phyloP scores from a whole-genome alignment of 2,329 filamentous ascomycete species.

The Curvularia sp. region DNA sequence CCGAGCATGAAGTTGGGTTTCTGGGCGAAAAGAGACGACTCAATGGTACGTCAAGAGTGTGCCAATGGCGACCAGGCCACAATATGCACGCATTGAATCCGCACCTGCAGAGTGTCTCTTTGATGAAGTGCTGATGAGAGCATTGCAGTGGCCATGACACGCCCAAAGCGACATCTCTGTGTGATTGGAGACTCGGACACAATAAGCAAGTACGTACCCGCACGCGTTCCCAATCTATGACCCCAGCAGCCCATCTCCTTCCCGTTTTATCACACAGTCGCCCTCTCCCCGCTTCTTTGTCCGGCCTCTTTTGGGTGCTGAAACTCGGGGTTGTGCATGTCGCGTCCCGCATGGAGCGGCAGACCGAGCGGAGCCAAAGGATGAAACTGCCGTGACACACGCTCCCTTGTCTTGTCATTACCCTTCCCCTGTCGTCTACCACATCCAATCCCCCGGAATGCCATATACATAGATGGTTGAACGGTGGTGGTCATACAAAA shows the following conservation, averaged over 20 bases:
- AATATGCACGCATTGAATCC: slow-evolving; percentile 3
- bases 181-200: slow-evolving; percentile 95
- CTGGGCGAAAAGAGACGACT: slow-evolving; percentile 88
- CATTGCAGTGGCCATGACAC: slow-evolving; percentile 86
- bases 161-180: slow-evolving; percentile 87
- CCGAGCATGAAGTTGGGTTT: slow-evolving; percentile 88
- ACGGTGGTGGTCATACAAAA: not conserved
- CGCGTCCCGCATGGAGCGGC: slow-evolving; percentile 15
- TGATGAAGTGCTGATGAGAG: slow-evolving; percentile 21
- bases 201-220: slow-evolving; percentile 73
- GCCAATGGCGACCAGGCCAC: slow-evolving; percentile 1
- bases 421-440: not conserved
- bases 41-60: slow-evolving; percentile 71
- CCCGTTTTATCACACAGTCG: not conserved
- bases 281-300: not conserved
- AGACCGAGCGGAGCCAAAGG: slow-evolving; percentile 11
- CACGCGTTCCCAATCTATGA: slow-evolving; percentile 10
- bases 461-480: not conserved
- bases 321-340: slow-evolving; percentile 21
- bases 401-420: slow-evolving; percentile 18
- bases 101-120: not conserved
- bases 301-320: slow-evolving; percentile 4
- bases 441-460: slow-evolving; percentile 1
- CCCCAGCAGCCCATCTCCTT: slow-evolving; percentile 1
- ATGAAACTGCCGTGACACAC: slow-evolving; percentile 30